Percentiles rank a stretch among this genome's conserved stretches.
phyloP scores from a whole-genome alignment of 192 early-diverging fungal genomes.

The Coemansia sp. region DNA sequence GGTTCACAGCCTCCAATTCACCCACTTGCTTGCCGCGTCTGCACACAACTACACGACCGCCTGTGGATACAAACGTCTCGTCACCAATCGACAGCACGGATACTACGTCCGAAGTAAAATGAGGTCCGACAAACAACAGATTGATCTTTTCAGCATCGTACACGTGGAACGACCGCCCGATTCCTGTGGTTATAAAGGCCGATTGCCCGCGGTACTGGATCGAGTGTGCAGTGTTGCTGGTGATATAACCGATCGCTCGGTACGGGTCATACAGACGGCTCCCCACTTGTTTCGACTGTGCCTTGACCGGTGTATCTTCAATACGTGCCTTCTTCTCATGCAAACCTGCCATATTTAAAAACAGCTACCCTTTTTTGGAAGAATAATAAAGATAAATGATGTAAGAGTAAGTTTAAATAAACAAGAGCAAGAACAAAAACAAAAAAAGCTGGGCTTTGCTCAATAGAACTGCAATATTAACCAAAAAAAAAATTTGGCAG shows the following conservation, averaged over 20 bases:
- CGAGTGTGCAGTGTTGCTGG: conserved; percentile 76
- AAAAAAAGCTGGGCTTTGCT: background rate
- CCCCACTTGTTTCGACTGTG: conserved; percentile 5
- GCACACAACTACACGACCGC: conserved; percentile 62
- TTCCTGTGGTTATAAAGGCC: conserved; percentile 82
- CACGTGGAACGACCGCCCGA: conserved; percentile 88
- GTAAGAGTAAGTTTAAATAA: too few species aligned
- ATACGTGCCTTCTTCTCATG: conserved; percentile 35
- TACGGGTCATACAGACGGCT: conserved; percentile 81
- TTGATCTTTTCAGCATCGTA: conserved; percentile 82
- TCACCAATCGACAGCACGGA: conserved; percentile 71
- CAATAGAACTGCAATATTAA: background rate
- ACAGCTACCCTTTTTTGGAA: background rate
- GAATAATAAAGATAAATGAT: too few species aligned
- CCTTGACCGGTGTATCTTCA: conserved; percentile 4
- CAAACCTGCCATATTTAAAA: conserved; percentile 13
- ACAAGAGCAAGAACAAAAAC: background rate
- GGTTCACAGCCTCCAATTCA: conserved; percentile 22
- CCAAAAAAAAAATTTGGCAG: background rate
- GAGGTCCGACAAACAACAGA: conserved; percentile 77
- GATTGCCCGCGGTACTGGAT: conserved; percentile 76
- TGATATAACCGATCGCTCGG: conserved; percentile 88
- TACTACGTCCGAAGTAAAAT: conserved; percentile 66
- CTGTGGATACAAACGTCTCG: conserved; percentile 74
- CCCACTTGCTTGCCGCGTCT: conserved; percentile 58